These are phyloP conservation scores for Saccharata proteae DNA, from an alignment of 2,329 filamentous ascomycete species.

Conservation along the genomic window DNA sequence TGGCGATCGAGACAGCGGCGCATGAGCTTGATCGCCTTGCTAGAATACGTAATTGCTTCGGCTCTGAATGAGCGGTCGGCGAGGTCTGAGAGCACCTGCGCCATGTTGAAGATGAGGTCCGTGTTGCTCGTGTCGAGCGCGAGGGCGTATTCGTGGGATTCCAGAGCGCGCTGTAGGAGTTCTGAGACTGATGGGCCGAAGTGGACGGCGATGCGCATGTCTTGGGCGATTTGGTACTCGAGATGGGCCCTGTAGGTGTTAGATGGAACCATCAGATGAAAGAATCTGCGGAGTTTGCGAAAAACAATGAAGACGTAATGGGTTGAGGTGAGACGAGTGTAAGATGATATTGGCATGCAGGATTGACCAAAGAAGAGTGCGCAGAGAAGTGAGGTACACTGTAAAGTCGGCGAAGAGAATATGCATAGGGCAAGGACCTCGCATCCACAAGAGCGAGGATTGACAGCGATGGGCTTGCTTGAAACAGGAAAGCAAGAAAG, in stretches of 20 bases:
- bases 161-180: slow-evolving; percentile 48
- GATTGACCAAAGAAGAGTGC: not conserved
- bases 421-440: no score
- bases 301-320: no score
- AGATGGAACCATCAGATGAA: no score
- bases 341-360: no score
- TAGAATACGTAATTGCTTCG: slow-evolving; percentile 40
- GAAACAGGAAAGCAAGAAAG: no score
- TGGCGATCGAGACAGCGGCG: slow-evolving; percentile 36
- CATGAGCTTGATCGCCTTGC: slow-evolving; percentile 51
- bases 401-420: no score
- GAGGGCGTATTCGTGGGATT: slow-evolving; percentile 52
- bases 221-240: slow-evolving; percentile 57
- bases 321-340: not conserved
- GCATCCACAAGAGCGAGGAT: no score
- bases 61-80: slow-evolving; percentile 39
- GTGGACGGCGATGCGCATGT: slow-evolving; percentile 48
- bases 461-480: no score
- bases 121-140: slow-evolving; percentile 49
- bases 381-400: no score
- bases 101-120: slow-evolving; percentile 60
- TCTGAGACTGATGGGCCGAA: slow-evolving; percentile 42
- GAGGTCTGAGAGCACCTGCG: slow-evolving; percentile 54
- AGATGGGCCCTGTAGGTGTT: slow-evolving; percentile 49
- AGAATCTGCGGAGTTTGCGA: no score